phyloP scores from a whole-genome alignment of 345 rosid genomes.

The Tarenaya hassleriana region DNA sequence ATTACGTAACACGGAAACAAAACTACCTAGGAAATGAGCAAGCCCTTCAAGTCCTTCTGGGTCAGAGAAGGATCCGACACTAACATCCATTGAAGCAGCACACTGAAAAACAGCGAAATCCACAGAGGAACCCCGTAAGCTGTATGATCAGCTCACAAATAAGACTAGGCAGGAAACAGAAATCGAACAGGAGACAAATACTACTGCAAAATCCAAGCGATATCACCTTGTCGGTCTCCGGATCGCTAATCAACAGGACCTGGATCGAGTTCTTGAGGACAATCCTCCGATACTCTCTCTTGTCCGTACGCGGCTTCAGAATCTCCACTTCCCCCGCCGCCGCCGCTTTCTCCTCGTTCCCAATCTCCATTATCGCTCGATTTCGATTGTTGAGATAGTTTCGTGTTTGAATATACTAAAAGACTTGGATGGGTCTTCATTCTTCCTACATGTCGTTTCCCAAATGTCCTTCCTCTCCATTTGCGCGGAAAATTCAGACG shows the following conservation, averaged over 20 bases:
- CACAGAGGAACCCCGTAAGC: background rate
- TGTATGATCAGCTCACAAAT: no score
- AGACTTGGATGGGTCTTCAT: background rate
- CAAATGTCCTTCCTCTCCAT: background rate
- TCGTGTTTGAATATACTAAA: slow-evolving; percentile 9
- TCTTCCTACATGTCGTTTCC: background rate
- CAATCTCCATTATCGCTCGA: slow-evolving; percentile 42
- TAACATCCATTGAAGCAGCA: slow-evolving; percentile 87
- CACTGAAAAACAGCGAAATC: slow-evolving; percentile 39
- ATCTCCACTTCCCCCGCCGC: slow-evolving; percentile 34
- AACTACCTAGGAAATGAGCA: slow-evolving; percentile 84
- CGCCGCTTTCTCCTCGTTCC: slow-evolving; percentile 27
- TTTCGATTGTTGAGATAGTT: background rate
- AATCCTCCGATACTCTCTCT: slow-evolving; percentile 60
- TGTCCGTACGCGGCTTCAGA: slow-evolving; percentile 67
- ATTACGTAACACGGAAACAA: background rate
- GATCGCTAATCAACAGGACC: slow-evolving; percentile 77
- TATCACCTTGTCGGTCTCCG: slow-evolving; percentile 75
- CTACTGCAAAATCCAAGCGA: background rate
- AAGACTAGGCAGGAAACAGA: background rate
- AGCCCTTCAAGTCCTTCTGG: slow-evolving; percentile 86
- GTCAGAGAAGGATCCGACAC: slow-evolving; percentile 73
- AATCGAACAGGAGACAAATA: background rate
- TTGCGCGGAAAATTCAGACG: background rate
- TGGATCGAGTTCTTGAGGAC: slow-evolving; percentile 63